Percentiles rank a stretch among this genome's conserved stretches.
Conservation (phyloP, 305 asterid species). For the Salvia sclarea region DNA sequence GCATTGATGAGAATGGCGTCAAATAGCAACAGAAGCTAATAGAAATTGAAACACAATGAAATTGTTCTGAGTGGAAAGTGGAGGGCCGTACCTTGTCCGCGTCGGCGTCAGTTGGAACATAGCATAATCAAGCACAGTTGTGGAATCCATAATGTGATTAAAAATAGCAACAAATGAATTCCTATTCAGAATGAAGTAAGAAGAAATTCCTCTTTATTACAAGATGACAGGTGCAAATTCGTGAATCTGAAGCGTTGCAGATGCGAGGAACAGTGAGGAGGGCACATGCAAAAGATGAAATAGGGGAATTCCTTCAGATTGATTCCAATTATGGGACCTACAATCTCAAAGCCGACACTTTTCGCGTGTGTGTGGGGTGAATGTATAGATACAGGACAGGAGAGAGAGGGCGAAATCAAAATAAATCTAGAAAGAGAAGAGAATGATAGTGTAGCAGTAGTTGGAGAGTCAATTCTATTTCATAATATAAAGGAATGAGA, state of each 20-base stretch:
- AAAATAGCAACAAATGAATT: neutral
- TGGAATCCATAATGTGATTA: constrained; percentile 54
- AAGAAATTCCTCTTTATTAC: neutral
- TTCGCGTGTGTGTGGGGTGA: constrained; percentile 5
- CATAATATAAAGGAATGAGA: neutral
- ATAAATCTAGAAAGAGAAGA: constrained; percentile 23
- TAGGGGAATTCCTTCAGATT: constrained; percentile 27
- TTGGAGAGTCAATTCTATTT: constrained; percentile 29
- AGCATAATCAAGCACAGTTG: constrained; percentile 63
- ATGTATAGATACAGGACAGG: constrained; percentile 4
- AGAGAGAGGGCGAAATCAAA: constrained; percentile 10
- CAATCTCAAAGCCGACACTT: constrained; percentile 42
- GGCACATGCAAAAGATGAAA: constrained; percentile 42
- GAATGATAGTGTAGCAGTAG: constrained; percentile 32
- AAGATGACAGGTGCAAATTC: constrained; percentile 20
- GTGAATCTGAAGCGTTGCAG: constrained; percentile 35
- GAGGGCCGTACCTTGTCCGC: constrained; percentile 65
- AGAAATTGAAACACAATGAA: neutral
- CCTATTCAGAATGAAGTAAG: neutral
- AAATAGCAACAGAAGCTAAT: neutral
- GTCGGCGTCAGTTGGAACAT: constrained; percentile 86
- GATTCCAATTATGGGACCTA: constrained; percentile 40
- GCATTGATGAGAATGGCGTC: constrained; percentile 13
- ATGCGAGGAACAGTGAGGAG: constrained; percentile 33
- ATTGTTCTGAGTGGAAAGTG: neutral